Conservation (phyloP, 768 basidiomycete genomes). For the Amanita inopinata region DNA sequence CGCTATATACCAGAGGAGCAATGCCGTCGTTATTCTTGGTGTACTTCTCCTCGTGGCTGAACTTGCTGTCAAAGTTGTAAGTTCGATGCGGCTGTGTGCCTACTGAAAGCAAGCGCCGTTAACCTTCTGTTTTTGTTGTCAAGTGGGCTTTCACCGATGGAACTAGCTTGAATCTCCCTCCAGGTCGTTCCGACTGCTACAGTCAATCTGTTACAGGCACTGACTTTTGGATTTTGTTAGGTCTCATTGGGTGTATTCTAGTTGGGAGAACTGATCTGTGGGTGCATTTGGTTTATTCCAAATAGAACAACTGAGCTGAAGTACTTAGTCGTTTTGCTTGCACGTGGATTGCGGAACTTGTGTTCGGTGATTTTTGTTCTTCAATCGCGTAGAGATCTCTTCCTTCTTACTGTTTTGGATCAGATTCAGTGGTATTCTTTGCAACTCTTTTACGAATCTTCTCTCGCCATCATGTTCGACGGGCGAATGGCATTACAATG, state of each 20-base stretch:
- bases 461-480: slow-evolving; percentile 10
- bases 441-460: slow-evolving; percentile 21
- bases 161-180: slow-evolving; percentile 20
- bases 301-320: background rate
- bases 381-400: background rate
- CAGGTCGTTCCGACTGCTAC: slow-evolving; percentile 18
- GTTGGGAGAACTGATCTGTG: slow-evolving; percentile 20
- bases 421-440: slow-evolving; percentile 23
- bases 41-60: slow-evolving; percentile 16
- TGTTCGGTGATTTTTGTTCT: slow-evolving; percentile 18
- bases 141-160: slow-evolving; percentile 30
- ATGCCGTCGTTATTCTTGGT: slow-evolving; percentile 13
- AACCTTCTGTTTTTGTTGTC: background rate
- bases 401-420: background rate
- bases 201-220: background rate
- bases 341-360: slow-evolving; percentile 28
- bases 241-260: slow-evolving; percentile 26
- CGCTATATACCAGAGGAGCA: slow-evolving; percentile 21
- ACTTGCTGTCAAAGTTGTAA: slow-evolving; percentile 25
- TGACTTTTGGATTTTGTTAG: slow-evolving; percentile 11
- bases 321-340: slow-evolving; percentile 21
- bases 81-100: slow-evolving; percentile 6
- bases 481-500: slow-evolving; percentile 14
- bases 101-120: background rate
- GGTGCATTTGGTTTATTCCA: slow-evolving; percentile 7